Conservation (phyloP, 371 early-diverging fungal genomes). For the Rozella allomycis region DNA sequence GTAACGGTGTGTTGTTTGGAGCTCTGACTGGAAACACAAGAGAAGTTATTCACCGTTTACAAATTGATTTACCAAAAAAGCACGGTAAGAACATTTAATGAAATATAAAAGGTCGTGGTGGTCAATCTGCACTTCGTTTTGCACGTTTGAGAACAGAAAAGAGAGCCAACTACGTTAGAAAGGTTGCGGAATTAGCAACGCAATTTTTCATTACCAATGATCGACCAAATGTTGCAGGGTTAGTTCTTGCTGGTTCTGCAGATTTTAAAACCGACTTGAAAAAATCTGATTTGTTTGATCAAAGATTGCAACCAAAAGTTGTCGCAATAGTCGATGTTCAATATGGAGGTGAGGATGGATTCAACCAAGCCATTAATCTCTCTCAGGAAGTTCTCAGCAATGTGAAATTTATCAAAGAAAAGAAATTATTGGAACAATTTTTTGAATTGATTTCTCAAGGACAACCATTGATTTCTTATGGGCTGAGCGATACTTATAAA, state of each 20-base stretch:
- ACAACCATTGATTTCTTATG: conserved; percentile 91
- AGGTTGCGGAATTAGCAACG: conserved; percentile 89
- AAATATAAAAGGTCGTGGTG: conserved; percentile 60
- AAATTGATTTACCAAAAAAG: conserved; percentile 98
- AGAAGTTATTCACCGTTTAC: conserved; percentile 82
- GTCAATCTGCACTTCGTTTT: conserved; percentile 99
- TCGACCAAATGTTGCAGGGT: conserved; percentile 77
- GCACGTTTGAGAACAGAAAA: conserved; percentile 96
- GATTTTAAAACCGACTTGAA: conserved; percentile 95
- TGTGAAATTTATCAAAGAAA: conserved; percentile 96
- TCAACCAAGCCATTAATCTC: conserved; percentile 97
- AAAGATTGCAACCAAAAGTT: conserved; percentile 66
- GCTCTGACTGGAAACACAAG: conserved; percentile 92
- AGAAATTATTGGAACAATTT: conserved; percentile 85
- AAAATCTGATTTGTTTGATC: conserved; percentile 86
- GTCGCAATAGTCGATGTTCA: conserved; percentile 91
- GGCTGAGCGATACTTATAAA: conserved; percentile 93
- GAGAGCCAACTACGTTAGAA: conserved; percentile 96
- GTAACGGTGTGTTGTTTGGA: conserved; percentile 93
- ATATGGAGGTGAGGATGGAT: conserved; percentile 98
- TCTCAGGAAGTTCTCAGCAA: conserved; percentile 79
- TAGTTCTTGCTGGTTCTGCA: conserved; percentile 92
- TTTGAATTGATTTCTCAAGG: conserved; percentile 94
- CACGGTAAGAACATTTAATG: conserved; percentile 36
- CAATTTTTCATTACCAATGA: conserved; percentile 80